Evolutionary conservation across 768 basidiomycete species (phyloP), one percentile per base, ranked within the genome.

Genomic region (Cyclocybe aegerita): DNA sequence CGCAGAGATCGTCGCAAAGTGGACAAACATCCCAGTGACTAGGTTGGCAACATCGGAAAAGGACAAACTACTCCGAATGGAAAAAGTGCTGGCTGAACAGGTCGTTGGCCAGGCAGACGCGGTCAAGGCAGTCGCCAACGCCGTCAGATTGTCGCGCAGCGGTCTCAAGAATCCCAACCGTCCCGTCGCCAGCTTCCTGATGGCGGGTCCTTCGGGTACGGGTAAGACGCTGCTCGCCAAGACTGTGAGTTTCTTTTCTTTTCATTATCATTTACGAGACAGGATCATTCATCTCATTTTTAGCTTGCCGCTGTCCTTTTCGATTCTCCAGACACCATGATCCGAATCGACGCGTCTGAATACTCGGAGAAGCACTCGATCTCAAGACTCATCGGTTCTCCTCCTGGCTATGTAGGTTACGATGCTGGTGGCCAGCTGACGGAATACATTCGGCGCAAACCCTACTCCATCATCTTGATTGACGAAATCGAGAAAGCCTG

Each of bases 401-500:
- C 90, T 48, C 88, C 90, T 46, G 90, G 95, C 35, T 98, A 96
- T 64, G 86, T 98, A 37, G 96, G 95, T 1, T 84, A 96, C 65
- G 93, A 96, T 60, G 77, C 83, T 32, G 90, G 91, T 8, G 91
- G 94, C 7, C 93, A 95, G 64, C 77, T 97, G 41, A 96, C 94
- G 3, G 94, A 97, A 71, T 94, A 94, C 59, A 85, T 96, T 43
- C 83, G 93, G 44, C 83, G 94, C 53, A 90, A 93, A 65, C 93
- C 93, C 1, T 97, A 95, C 65, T 83, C 80, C 51, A 92, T 93
- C 59, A 77, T 93, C 46, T 76, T 92, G 52, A 85, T 93, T 60
- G 90, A 91, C 65, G 91, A 92, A 69, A 85, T 97, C 48, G 94
- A 97, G 69, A 96, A 97, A 69, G 90, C 93, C 5, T 85, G 86